These are phyloP conservation scores for Meyerozyma smithsonii DNA, from an alignment of 1,139 yeast genomes.

Conservation along the genomic window DNA sequence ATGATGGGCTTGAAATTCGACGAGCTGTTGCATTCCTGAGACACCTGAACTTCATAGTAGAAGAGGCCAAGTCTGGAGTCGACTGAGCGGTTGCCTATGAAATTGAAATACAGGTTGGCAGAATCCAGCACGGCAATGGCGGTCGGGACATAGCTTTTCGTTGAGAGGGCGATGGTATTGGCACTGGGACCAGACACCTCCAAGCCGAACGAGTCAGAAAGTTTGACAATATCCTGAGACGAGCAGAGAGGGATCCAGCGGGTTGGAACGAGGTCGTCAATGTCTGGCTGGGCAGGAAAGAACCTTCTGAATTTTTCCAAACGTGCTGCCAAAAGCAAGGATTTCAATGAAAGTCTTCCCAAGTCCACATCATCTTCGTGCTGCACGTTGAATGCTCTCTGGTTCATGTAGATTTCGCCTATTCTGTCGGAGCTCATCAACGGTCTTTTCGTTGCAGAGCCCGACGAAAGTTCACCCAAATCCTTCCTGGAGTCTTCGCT, in stretches of 20 bases:
- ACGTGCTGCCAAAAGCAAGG: conserved; percentile 21
- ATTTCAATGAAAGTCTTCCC: conserved; percentile 16
- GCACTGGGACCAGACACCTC: background rate
- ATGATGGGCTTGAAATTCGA: background rate
- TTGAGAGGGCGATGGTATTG: background rate
- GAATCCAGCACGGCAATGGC: conserved; percentile 3
- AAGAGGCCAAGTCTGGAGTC: conserved; percentile 10
- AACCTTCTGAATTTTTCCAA: conserved; percentile 10
- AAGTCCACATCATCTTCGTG: conserved; percentile 9
- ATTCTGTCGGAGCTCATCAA: conserved; percentile 13
- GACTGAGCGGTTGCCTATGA: conserved; percentile 11
- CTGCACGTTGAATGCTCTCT: conserved; percentile 8
- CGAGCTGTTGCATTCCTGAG: conserved; percentile 9
- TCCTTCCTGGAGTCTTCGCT: conserved; percentile 10
- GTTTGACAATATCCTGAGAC: background rate
- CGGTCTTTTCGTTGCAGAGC: conserved; percentile 6
- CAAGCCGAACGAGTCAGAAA: background rate
- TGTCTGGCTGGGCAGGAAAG: background rate
- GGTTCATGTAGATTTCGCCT: conserved; percentile 21
- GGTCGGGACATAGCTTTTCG: background rate
- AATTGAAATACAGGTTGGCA: conserved; percentile 9
- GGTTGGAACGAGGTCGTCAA: background rate
- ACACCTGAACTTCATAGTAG: conserved; percentile 13
- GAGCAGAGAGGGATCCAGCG: conserved; percentile 1
- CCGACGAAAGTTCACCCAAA: conserved; percentile 4